Base-by-base conservation (phyloP, 2,329 filamentous ascomycete species). In the Aspergillus latus region DNA sequence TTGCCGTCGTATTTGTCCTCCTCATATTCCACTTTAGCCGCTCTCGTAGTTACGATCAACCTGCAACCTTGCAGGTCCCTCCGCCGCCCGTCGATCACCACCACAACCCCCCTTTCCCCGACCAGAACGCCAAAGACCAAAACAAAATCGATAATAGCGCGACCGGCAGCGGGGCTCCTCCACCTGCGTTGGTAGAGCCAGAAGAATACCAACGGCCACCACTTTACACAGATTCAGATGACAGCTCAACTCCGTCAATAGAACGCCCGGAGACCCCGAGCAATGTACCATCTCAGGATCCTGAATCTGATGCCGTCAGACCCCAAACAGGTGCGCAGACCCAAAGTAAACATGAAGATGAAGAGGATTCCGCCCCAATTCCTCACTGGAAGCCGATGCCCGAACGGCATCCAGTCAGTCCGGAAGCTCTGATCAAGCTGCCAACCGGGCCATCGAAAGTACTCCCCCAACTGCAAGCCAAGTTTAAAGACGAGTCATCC, bases 331-430 rank as follows among this genome's bases (percentile, higher is more conserved):
- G 62, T 30, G 59, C 66, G 45, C 66, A 68, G 21, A 74, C 70
- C 16, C 60, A 74, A 45, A 75, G 70, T 39, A 65, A 69, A 54
- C 52, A 71, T 34, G 68, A 73, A 9, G 62, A 75, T 45, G 59
- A 68, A 42, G 62, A 67, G 30, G 32, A 61, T 46, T 58, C 61
- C 6, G 64, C 63, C 21, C 62, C 69, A 16, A 66, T 71, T 8
- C 73, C 86, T 30, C 87, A 92, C 66, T 97, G 93, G 93, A 76
- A 76, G 54, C 90, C 88, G 71, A 81, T 84, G 60, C 76, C 80
- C 2, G 91, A 96, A 70, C 82, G 88, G 68, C 97, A 89, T 74
- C 92, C 94, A 0, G 75, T 97, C 2, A 78, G 86, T 6, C 74
- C 81, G 2, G 83, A 86, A 56, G 87, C 88, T 15, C 78, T 96